Percentiles rank a stretch among this genome's conserved stretches.
Evolutionary conservation across 345 rosid species (phyloP).

Genomic region (Cardiospermum halicacabum): DNA sequence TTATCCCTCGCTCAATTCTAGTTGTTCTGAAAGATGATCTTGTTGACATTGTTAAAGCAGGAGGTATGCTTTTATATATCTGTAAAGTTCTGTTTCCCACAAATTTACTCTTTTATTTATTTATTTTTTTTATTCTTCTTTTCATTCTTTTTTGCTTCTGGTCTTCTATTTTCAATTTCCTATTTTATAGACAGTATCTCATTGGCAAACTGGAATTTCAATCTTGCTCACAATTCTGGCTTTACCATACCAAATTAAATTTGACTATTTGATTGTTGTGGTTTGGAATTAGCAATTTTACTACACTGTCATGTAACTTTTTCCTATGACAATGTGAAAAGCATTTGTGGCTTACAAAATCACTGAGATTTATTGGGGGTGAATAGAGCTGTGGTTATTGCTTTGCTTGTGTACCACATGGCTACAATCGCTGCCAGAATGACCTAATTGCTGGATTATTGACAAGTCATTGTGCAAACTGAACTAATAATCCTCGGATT

Average conservation of each 20-base stretch:
- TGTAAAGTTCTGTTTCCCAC: background rate
- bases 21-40: constrained; percentile 84
- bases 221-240: background rate
- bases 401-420: background rate
- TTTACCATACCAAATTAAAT: background rate
- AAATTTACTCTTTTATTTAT: too few species aligned
- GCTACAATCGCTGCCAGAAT: background rate
- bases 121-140: background rate
- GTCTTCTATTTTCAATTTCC: background rate
- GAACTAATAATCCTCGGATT: background rate
- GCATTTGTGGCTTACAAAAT: background rate
- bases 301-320: background rate
- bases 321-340: background rate
- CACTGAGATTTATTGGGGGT: background rate
- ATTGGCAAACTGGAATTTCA: background rate
- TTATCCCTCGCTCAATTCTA: constrained; percentile 84
- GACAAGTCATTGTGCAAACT: background rate
- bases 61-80: constrained; percentile 51
- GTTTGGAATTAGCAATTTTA: constrained; percentile 6
- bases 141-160: background rate
- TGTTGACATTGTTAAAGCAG: constrained; percentile 92
- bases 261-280: background rate
- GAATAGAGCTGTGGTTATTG: background rate
- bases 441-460: background rate
- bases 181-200: background rate